Base-by-base conservation (phyloP, 345 rosid species). In the Bretschneidera sinensis region DNA sequence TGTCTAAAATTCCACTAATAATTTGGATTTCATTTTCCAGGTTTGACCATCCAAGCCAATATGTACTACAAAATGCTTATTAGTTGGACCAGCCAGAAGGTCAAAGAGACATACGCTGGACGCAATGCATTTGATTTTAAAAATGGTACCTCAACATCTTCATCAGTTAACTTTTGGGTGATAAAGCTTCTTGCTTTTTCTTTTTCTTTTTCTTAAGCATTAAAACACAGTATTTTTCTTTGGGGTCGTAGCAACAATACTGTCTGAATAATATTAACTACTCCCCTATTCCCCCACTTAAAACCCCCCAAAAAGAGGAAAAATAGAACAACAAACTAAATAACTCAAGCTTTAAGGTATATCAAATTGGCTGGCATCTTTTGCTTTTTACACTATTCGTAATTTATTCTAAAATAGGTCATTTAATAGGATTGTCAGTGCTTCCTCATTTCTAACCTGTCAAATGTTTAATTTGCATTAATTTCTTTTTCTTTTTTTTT, bases 1-100 rank as follows among this genome's bases (percentile, higher is more conserved):
- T 45, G 18, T 45, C 49, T 45, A 45, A 14, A 11, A 45, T 50
- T 59, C 11, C 21, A 53, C 55, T 69, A 15, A 60, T 34, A 51
- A 53, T 45, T 64, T 54, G 24, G 66, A 49, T 55, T 17, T 61
- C 13, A 23, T 20, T 51, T 71, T 76, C 67, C 85, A 92, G 98
- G 98, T 75, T 83, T 90, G 79, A 94, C 99, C 20, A 83, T 87
- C 74, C 99, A 90, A 83, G 99, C 99, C 28, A 94, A 94, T 63
- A 83, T 90, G 95, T 94, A 94, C 60, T 94, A 94, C 73, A 88
- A 90, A 76, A 94, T 86, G 92, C 95, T 94, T 58, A 83, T 94
- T 57, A 85, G 88, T 73, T 94, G 99, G 99, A 86, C 99, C 45
- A 94, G 95, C 80, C 92, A 94, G 77, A 84, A 80, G 70, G 83